These are phyloP conservation scores for Fonsecaea pedrosoi DNA, from an alignment of 2,329 filamentous ascomycete species.

Conservation along the genomic window DNA sequence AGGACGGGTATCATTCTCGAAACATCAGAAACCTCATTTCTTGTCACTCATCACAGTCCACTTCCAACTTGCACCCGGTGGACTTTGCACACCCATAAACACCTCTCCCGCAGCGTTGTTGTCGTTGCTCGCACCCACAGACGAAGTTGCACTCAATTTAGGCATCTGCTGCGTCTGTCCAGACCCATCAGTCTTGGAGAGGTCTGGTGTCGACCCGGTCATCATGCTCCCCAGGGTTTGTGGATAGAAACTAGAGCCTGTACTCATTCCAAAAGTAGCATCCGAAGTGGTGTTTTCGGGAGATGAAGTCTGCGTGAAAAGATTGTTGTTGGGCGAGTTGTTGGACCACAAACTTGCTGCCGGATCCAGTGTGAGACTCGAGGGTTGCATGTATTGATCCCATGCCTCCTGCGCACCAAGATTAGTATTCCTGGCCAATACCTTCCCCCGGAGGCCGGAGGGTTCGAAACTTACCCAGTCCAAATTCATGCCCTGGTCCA, in stretches of 20 bases:
- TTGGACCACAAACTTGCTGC: slow-evolving; percentile 48
- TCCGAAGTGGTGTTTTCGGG: slow-evolving; percentile 22
- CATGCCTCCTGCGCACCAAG: slow-evolving; percentile 63
- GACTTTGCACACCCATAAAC: slow-evolving; percentile 40
- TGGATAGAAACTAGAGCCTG: slow-evolving; percentile 26
- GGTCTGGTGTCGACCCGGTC: slow-evolving; percentile 26
- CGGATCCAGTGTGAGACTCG: slow-evolving; percentile 56
- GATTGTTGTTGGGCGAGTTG: slow-evolving; percentile 32
- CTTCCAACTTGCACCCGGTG: slow-evolving; percentile 37
- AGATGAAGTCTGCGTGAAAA: slow-evolving; percentile 33
- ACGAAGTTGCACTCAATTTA: slow-evolving; percentile 24
- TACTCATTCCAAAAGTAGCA: slow-evolving; percentile 30
- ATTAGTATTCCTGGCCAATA: slow-evolving; percentile 39
- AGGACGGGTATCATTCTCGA: slow-evolving; percentile 20
- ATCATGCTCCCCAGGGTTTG: slow-evolving; percentile 29
- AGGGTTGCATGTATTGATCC: slow-evolving; percentile 69
- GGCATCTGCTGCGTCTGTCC: slow-evolving; percentile 25
- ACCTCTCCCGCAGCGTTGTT: slow-evolving; percentile 36
- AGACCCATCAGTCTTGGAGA: slow-evolving; percentile 19
- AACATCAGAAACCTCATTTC: slow-evolving; percentile 18
- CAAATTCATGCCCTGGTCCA: slow-evolving; percentile 57
- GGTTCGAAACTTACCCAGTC: slow-evolving; percentile 64
- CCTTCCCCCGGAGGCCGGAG: background rate
- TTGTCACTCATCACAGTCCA: slow-evolving; percentile 39
- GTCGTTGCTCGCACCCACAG: slow-evolving; percentile 22